Base-by-base conservation (phyloP, 192 early-diverging fungal genomes). In the Mortierella alpina region DNA sequence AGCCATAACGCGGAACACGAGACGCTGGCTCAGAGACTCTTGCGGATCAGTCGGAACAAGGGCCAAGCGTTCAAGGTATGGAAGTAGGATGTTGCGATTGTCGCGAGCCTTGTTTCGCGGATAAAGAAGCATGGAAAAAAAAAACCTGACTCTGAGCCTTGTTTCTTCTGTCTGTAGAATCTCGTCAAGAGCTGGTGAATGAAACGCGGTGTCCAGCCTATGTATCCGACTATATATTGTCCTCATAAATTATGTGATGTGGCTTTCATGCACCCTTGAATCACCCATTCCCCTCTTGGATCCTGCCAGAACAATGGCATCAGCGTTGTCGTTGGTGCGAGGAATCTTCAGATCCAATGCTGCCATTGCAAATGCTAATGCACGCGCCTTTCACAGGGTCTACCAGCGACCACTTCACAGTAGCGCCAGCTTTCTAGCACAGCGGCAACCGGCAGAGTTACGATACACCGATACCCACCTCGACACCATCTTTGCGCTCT, bases 401-500 rank as follows among this genome's bases (percentile, higher is more conserved):
- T 64, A 47, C 18, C 58, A 31, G 3, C 31, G 31, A 31, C 31
- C 31, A 31, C 3, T 31, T 31, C 31, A 31, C 31, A 31, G 31
- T 31, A 31, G 31, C 31, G 3, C 31, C 31, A 31, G 31, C 31
- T 31, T 31, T 31, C 31, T 13, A 20, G 22, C 46, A 4, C 46
- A 52, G 14, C 47, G 50, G 31, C 48, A 22, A 42, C 11, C 75
- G 4, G 54, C 51, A 31, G 60, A 64, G 41, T 50, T 82, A 22
- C 68, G 72, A 60, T 82, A 82, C 31, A 65, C 55, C 8, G 51
- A 82, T 18, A 67, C 80, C 1, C 73, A 82, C 53, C 68, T 82
- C 13, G 84, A 88, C 69, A 93, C 93, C 4, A 93, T 95, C 49
- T 93, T 86, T 86, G 93, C 93, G 0, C 78, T 93, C 11, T 92